phyloP scores from a whole-genome alignment of 2,329 filamentous ascomycete genomes.

The Colletotrichum somersetense region DNA sequence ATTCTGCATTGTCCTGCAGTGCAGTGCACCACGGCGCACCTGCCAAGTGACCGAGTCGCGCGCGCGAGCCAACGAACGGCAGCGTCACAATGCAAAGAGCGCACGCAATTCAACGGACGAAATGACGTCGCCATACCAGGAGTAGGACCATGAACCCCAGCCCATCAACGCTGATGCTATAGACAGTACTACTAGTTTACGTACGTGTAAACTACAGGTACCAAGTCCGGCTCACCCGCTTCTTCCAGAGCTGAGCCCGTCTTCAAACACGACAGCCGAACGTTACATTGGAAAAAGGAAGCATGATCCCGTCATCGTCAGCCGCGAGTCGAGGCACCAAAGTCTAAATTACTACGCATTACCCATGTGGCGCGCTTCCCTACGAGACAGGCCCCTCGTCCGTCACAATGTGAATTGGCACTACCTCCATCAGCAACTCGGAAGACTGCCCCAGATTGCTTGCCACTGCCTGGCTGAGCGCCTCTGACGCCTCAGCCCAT shows the following conservation, averaged over 20 bases:
- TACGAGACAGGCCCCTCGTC: not conserved
- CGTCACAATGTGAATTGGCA: not conserved
- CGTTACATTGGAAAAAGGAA: not conserved
- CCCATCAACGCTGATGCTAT: too few relatives aligned
- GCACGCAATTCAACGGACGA: not conserved
- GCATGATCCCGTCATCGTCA: conserved; percentile 24
- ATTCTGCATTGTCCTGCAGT: conserved; percentile 22
- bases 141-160: too few relatives aligned
- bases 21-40: conserved; percentile 10
- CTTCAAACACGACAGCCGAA: not conserved
- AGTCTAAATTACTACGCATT: not conserved
- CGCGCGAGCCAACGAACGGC: not conserved
- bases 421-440: not conserved
- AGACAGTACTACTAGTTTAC: too few relatives aligned
- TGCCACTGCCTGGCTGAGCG: not conserved
- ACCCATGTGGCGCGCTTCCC: not conserved
- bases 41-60: conserved; percentile 16
- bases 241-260: not conserved
- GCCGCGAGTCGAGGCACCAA: not conserved
- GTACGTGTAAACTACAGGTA: not conserved
- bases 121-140: conserved; percentile 32
- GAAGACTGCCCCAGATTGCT: not conserved
- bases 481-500: conserved; percentile 25
- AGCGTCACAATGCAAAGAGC: conserved; percentile 5
- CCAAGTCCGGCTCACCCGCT: not conserved